Percentiles rank a stretch among this genome's conserved stretches.
Evolutionary conservation across 495 filamentous ascomycete genomes (phyloP).

Genomic region (Aspergillus steynii): DNA sequence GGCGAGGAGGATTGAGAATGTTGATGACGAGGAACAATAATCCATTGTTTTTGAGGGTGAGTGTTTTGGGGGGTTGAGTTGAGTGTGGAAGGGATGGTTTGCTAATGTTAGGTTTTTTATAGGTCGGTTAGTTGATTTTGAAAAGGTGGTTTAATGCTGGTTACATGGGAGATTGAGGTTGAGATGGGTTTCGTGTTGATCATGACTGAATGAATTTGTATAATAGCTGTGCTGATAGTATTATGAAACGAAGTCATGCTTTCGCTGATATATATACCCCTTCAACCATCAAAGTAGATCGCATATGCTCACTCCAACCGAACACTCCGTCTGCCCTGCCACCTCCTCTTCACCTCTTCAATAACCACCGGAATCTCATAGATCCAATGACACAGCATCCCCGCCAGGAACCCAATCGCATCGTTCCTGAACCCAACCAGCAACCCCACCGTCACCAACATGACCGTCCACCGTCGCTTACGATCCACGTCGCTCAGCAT

Average conservation of each 20-base stretch:
- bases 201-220: not conserved
- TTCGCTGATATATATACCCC: not conserved
- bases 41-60: not conserved
- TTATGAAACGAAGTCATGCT: not conserved
- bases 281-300: constrained; percentile 2
- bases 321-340: constrained; percentile 28
- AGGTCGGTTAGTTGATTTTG: too few relatives aligned
- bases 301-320: constrained; percentile 23
- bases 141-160: too few relatives aligned
- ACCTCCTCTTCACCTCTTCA: constrained; percentile 27
- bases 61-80: not conserved
- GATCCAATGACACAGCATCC: constrained; percentile 68
- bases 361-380: constrained; percentile 39
- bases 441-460: constrained; percentile 81
- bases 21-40: constrained; percentile 24
- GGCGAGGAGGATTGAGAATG: constrained; percentile 29
- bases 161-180: too few relatives aligned
- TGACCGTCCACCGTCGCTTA: constrained; percentile 74
- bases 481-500: constrained; percentile 60
- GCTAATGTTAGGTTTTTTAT: not conserved
- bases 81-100: too few relatives aligned
- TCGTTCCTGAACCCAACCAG: constrained; percentile 88
- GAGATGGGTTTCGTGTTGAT: too few relatives aligned
- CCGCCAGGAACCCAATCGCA: constrained; percentile 80
- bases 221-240: not conserved